Evolutionary conservation across 169 alveolate species (phyloP), one percentile per base, ranked within the genome.

Genomic region (Eimeria acervulina): DNA sequence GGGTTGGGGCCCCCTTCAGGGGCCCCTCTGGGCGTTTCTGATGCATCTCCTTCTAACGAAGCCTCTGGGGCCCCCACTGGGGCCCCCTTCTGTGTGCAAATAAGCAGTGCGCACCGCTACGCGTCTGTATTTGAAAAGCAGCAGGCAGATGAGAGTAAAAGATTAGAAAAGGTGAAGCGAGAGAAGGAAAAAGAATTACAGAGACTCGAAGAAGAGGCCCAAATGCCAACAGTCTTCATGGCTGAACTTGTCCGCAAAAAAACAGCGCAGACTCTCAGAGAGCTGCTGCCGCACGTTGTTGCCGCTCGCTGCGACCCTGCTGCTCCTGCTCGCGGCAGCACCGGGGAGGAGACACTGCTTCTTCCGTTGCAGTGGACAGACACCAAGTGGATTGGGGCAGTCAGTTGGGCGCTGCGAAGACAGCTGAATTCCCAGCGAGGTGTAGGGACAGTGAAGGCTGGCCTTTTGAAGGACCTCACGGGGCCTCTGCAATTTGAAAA

Each of bases 41-140:
- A 31, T 47, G 33, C 70, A 3, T 83, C 91, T 2, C 76, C 91
- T 33, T 66, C 91, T 44, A 52, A 15, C 10, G 74, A 66, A 33
- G 66, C 31, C 13, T n/a, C 74, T n/a, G 59, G 40, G 74, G 59
- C 28, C 76, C 36, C 91, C 74, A 17, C 28, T 6, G 74, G 74
- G 91, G 76, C 74, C 74, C 52, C 51, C 52, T 0, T 47, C 31
- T 19, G 66, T 10, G n/a, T 83, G 23, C 91, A 78, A 40, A 90
- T 90, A 19, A 90, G 90, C 66, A 90, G 90, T 44, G 95, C 95
- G 1, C 95, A 72, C 19, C 78, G 68, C 28, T 90, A 10, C 26
- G 95, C 90, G 3, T 90, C 95, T 26, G 95, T 74, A 81, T 90
- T 70, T 74, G 89, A 92, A 81, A 63, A 93, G 38, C 88, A 80